Percentiles rank a stretch among this genome's conserved stretches.
Conservation (phyloP, 192 early-diverging fungal species). For the Pilaira anomala region DNA sequence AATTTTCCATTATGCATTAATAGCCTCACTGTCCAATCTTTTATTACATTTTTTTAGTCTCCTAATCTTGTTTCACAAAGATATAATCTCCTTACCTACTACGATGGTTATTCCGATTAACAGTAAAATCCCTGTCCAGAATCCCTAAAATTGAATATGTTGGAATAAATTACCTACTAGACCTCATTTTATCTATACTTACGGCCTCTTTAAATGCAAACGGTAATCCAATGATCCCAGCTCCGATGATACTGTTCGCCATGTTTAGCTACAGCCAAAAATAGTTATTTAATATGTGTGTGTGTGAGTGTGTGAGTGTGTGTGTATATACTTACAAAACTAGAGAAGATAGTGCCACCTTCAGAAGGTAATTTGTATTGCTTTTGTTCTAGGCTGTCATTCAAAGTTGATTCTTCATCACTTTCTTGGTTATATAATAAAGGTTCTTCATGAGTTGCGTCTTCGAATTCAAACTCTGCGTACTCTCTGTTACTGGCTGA, state of each 20-base stretch:
- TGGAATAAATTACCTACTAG: constrained; percentile 18
- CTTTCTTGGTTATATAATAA: constrained; percentile 13
- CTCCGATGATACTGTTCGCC: constrained; percentile 93
- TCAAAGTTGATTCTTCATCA: constrained; percentile 15
- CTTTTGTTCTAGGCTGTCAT: constrained; percentile 7
- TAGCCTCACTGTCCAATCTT: constrained; percentile 77
- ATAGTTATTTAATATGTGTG: not conserved
- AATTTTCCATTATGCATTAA: constrained; percentile 74
- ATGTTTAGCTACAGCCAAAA: constrained; percentile 63
- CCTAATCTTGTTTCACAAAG: not conserved
- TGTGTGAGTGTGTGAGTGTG: not conserved
- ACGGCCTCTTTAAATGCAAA: constrained; percentile 81
- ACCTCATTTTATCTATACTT: not conserved
- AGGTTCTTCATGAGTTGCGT: constrained; percentile 8
- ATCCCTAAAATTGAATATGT: constrained; percentile 24
- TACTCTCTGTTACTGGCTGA: constrained; percentile 19
- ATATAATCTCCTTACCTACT: constrained; percentile 49
- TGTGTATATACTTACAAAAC: constrained; percentile 38
- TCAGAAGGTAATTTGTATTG: constrained; percentile 40
- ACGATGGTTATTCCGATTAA: constrained; percentile 57
- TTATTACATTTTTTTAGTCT: not conserved
- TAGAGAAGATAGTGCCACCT: constrained; percentile 53
- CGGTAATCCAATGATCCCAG: constrained; percentile 83
- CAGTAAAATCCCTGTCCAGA: constrained; percentile 49
- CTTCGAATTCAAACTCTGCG: constrained; percentile 30